Percentiles rank a stretch among this genome's conserved stretches.
Conservation (phyloP, 176 grass and related monocot species). For the Alopecurus myosuroides region DNA sequence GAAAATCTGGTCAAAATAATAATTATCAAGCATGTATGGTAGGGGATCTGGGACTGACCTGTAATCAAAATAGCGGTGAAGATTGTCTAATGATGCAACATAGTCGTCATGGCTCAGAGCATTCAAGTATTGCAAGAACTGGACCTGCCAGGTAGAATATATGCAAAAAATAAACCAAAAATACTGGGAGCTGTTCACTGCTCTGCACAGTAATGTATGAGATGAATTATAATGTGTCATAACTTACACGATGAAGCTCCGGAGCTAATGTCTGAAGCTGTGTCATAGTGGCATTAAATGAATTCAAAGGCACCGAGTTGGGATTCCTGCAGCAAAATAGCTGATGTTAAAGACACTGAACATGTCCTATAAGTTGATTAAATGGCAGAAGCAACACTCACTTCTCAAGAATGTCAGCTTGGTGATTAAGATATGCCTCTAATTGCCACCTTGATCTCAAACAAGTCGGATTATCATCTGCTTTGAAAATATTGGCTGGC, state of each 20-base stretch:
- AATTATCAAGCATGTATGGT: background rate
- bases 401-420: conserved; percentile 95
- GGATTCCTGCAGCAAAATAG: conserved; percentile 61
- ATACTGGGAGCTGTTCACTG: background rate
- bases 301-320: conserved; percentile 77
- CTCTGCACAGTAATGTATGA: conserved; percentile 12
- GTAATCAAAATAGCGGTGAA: conserved; percentile 94
- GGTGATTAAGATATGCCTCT: conserved; percentile 90
- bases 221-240: conserved; percentile 10
- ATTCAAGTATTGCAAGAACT: conserved; percentile 93
- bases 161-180: conserved; percentile 24
- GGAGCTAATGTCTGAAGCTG: conserved; percentile 82
- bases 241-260: conserved; percentile 90
- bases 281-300: conserved; percentile 67
- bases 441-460: conserved; percentile 92
- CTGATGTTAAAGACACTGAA: conserved; percentile 7
- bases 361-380: conserved; percentile 7
- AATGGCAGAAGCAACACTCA: conserved; percentile 30
- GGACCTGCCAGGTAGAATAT: conserved; percentile 48
- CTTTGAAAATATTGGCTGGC: conserved; percentile 58
- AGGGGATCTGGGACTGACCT: conserved; percentile 49
- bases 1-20: conserved; percentile 18
- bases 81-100: conserved; percentile 66
- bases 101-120: conserved; percentile 88
- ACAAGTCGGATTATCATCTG: conserved; percentile 53